These are phyloP conservation scores for Populus hybrid DNA, from an alignment of 441 rosid genomes.

Conservation along the genomic window DNA sequence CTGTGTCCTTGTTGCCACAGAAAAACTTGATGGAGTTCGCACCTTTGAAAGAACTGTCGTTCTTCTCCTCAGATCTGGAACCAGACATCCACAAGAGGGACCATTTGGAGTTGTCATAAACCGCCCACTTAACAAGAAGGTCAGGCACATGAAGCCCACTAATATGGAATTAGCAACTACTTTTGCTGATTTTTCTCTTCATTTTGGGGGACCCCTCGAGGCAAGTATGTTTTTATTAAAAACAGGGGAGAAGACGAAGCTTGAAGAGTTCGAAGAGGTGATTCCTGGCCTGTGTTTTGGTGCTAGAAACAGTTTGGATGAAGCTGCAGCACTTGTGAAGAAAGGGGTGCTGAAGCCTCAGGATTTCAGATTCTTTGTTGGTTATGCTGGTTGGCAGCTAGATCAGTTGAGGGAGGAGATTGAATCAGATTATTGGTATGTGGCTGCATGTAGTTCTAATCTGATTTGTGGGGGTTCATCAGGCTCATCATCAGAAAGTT, in stretches of 20 bases:
- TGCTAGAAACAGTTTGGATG: constrained; percentile 67
- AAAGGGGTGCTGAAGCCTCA: constrained; percentile 72
- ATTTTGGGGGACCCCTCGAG: constrained; percentile 90
- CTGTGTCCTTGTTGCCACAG: constrained; percentile 88
- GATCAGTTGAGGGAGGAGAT: too few species aligned
- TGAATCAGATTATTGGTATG: constrained; percentile 73
- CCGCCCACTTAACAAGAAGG: constrained; percentile 76
- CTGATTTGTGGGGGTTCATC: constrained; percentile 51
- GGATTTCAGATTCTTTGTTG: constrained; percentile 83
- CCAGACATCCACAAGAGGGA: constrained; percentile 78
- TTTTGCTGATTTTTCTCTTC: constrained; percentile 74
- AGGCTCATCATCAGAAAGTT: constrained; percentile 44
- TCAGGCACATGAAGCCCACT: constrained; percentile 71
- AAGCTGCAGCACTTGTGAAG: constrained; percentile 79
- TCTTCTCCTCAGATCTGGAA: constrained; percentile 82
- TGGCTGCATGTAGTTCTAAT: constrained; percentile 80
- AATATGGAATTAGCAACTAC: constrained; percentile 71
- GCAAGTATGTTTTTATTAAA: constrained; percentile 77
- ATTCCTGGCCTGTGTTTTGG: constrained; percentile 84
- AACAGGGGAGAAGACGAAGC: constrained; percentile 44
- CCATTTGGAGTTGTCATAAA: constrained; percentile 88
- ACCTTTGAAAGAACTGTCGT: constrained; percentile 86
- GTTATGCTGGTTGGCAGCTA: constrained; percentile 85
- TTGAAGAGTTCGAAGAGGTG: constrained; percentile 76
- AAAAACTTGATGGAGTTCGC: constrained; percentile 79